These are phyloP conservation scores for Moesziomyces parantarcticus DNA, from an alignment of 1,284 basidiomycete species.

Conservation along the genomic window DNA sequence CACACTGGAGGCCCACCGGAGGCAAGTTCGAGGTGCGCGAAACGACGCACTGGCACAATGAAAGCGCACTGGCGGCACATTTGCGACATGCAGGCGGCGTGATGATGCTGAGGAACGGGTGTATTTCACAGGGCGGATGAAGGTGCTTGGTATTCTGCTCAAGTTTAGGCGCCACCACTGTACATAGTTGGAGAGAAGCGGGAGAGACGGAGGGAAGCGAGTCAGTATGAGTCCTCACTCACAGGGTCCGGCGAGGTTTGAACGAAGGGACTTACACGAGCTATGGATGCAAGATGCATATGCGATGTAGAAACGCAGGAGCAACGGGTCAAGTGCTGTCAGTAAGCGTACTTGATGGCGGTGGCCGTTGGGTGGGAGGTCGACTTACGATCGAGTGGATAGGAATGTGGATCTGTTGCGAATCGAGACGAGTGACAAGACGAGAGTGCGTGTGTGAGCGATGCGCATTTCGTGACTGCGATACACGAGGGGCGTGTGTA, in stretches of 20 bases:
- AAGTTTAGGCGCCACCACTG: conserved; percentile 17
- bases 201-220: background rate
- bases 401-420: conserved; percentile 63
- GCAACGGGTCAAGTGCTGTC: background rate
- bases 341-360: background rate
- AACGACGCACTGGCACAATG: too few relatives aligned
- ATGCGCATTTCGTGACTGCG: background rate
- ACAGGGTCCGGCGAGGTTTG: background rate
- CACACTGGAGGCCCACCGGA: too few relatives aligned
- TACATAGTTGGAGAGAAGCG: background rate
- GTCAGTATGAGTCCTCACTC: background rate
- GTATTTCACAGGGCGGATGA: background rate
- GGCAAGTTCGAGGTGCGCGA: too few relatives aligned
- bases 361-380: background rate
- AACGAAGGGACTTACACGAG: conserved; percentile 29
- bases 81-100: too few relatives aligned
- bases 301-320: conserved; percentile 1
- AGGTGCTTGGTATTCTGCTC: background rate
- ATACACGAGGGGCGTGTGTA: background rate
- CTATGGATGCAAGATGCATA: conserved; percentile 1
- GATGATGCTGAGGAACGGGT: too few relatives aligned
- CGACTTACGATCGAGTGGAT: conserved; percentile 67
- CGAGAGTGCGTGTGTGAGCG: background rate
- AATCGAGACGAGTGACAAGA: background rate
- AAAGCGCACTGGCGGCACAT: too few relatives aligned